Base-by-base conservation (phyloP, 2,329 filamentous ascomycete species). In the Aureobasidium zeae region DNA sequence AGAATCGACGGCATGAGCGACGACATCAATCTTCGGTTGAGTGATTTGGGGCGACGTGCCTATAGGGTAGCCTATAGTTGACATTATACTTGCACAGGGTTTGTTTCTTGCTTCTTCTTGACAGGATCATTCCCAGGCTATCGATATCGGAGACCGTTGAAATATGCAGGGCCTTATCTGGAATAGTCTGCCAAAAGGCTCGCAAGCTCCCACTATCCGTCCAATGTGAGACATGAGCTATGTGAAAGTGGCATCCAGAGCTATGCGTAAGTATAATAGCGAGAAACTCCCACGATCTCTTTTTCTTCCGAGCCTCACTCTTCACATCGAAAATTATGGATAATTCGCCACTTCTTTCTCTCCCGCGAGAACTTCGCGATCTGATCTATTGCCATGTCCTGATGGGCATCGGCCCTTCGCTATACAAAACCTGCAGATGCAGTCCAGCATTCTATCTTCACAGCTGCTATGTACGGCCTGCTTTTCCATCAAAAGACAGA, bases 141-240 rank as follows among this genome's bases (percentile, higher is more conserved):
- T 41, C 37, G 37, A 41, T 41, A 41, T 41, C 37, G 37, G 37
- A n/a, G n/a, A 41, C 26, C 37, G 37, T 41, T 41, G 28, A 12
- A 31, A n/a, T n/a, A n/a, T n/a, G n/a, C n/a, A 12, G 2, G 2
- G 19, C 13, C 28, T 22, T 12, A 30, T 31, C 28, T 41, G 26
- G n/a, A n/a, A 24, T 28, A 41, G 37, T 16, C 36, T 9, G 37
- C 31, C 37, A 28, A 41, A 31, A n/a, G n/a, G n/a, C n/a, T n/a
- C n/a, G n/a, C n/a, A n/a, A 28, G 26, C 22, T 41, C 31, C 17
- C 37, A 31, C 11, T 17, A 41, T 41, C 37, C 19, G 37, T 41
- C 37, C 30, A 41, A 31, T 25, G 37, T 41, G 31, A 41, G 37
- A 41, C 37, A 41, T 19, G 25, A 15, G 36, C 2, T 22, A 39